Evolutionary conservation across 306 rosid species (phyloP).

Genomic region (Ammopiptanthus mongolicus): DNA sequence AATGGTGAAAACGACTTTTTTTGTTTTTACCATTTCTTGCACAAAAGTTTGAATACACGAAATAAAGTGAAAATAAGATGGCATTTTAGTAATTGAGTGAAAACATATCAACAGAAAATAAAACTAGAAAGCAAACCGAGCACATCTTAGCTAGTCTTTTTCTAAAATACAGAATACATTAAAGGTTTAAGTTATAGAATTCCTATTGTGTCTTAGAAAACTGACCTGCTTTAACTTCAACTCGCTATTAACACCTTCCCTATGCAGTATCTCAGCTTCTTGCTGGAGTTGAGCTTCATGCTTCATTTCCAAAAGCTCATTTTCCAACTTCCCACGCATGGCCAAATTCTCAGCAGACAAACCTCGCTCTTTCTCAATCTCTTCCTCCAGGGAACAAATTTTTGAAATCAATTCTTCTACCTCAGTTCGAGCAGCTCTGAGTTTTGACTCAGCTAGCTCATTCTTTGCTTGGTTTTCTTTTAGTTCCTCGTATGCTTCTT

Average conservation of each 20-base stretch:
- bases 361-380: constrained; percentile 49
- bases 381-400: constrained; percentile 47
- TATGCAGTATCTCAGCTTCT: constrained; percentile 27
- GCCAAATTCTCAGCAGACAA: constrained; percentile 43
- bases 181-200: not conserved
- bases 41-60: too few relatives aligned
- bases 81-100: too few relatives aligned
- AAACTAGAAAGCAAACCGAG: too few relatives aligned
- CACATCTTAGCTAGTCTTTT: not conserved
- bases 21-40: too few relatives aligned
- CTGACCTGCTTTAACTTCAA: constrained; percentile 64
- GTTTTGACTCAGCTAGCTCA: constrained; percentile 41
- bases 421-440: constrained; percentile 31
- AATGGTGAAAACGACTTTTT: too few relatives aligned
- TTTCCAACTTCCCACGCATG: constrained; percentile 50
- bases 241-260: constrained; percentile 24
- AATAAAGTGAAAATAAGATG: too few relatives aligned
- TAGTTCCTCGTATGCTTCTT: constrained; percentile 40
- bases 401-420: constrained; percentile 39
- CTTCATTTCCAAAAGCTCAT: constrained; percentile 48
- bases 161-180: not conserved
- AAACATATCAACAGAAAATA: too few relatives aligned
- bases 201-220: constrained; percentile 15
- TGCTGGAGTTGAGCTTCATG: constrained; percentile 36
- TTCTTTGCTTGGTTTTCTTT: constrained; percentile 28